Evolutionary conservation across 2,329 filamentous ascomycete genomes (phyloP).

Genomic region (Aspergillus chevalieri): DNA sequence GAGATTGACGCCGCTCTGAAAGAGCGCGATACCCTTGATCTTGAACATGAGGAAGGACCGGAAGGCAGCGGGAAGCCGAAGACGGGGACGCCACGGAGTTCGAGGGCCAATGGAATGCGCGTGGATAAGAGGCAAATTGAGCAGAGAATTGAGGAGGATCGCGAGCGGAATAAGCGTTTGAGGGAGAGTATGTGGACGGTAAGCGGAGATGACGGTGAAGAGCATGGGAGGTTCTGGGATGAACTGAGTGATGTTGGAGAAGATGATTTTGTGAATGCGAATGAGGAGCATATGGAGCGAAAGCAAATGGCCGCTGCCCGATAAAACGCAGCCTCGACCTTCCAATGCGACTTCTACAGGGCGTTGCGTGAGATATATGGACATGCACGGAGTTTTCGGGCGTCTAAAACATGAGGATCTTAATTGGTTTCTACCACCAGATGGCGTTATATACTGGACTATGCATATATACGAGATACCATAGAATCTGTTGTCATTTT

Average conservation of each 20-base stretch:
- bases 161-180: conserved; percentile 86
- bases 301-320: conserved; percentile 35
- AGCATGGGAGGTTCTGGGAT: conserved; percentile 78
- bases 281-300: conserved; percentile 64
- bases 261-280: conserved; percentile 71
- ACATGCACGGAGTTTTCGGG: too few species aligned
- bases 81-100: conserved; percentile 21
- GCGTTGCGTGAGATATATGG: neutral
- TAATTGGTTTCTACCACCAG: too few species aligned
- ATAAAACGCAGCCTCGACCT: neutral
- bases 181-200: conserved; percentile 93
- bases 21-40: conserved; percentile 62
- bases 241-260: conserved; percentile 81
- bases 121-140: conserved; percentile 86
- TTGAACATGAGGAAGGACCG: conserved; percentile 28
- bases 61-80: conserved; percentile 22
- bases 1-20: conserved; percentile 81
- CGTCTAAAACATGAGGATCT: too few species aligned
- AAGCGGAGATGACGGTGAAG: conserved; percentile 57
- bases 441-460: too few species aligned
- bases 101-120: conserved; percentile 38
- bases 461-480: too few species aligned
- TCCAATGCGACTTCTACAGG: neutral
- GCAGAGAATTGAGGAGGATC: conserved; percentile 92
- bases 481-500: too few species aligned